Percentiles rank a stretch among this genome's conserved stretches.
Conservation (phyloP, 225 moss, liverwort and hornwort genomes). For the Sphagnum contortum region DNA sequence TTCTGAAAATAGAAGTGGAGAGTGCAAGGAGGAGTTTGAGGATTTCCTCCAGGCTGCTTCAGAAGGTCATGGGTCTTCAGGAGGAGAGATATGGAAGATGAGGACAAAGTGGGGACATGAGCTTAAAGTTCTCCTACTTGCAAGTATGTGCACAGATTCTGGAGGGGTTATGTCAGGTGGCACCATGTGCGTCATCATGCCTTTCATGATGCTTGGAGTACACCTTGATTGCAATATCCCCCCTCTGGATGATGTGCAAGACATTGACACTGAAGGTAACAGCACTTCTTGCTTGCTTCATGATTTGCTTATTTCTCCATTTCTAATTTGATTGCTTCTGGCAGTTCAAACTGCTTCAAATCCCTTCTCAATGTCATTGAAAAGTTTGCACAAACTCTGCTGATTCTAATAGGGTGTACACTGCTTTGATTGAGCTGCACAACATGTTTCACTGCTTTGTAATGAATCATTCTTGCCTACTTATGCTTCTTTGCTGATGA, state of each 20-base stretch:
- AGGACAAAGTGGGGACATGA: conserved; percentile 47
- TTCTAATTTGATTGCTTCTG: too few species aligned
- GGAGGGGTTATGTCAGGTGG: conserved; percentile 10
- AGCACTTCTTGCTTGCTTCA: not conserved
- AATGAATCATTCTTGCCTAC: too few species aligned
- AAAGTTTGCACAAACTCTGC: too few species aligned
- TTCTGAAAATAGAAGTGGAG: too few species aligned
- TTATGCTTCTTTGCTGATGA: too few species aligned
- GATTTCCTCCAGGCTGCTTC: conserved; percentile 29
- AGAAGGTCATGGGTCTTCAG: conserved; percentile 13
- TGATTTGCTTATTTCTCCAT: too few species aligned
- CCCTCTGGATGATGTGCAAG: conserved; percentile 6
- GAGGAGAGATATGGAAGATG: conserved; percentile 29
- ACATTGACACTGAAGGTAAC: conserved; percentile 29
- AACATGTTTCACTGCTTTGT: too few species aligned
- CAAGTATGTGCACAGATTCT: conserved; percentile 17
- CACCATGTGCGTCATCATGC: conserved; percentile 39
- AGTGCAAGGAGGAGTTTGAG: not conserved
- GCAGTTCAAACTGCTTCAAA: too few species aligned
- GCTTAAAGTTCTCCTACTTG: conserved; percentile 20
- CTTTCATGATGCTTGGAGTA: conserved; percentile 5
- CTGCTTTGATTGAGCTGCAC: too few species aligned
- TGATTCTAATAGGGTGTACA: too few species aligned
- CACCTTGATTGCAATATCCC: conserved; percentile 6
- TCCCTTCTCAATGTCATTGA: too few species aligned